These are phyloP conservation scores for Hypoxylon rickii DNA, from an alignment of 495 filamentous ascomycete species.

Conservation along the genomic window DNA sequence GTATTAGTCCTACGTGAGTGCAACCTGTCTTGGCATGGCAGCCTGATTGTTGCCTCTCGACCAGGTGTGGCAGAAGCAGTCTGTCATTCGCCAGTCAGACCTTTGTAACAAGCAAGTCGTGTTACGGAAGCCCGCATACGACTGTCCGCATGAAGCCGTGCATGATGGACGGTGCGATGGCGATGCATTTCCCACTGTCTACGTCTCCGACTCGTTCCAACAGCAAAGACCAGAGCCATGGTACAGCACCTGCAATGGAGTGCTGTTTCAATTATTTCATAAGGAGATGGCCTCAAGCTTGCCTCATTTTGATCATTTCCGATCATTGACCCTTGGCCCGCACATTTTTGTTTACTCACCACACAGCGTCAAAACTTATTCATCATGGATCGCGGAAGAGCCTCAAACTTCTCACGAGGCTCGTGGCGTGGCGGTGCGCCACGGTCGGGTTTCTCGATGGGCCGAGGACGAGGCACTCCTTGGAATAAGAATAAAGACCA, in stretches of 20 bases:
- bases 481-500: neutral
- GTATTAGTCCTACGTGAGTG: too few species aligned
- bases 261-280: too few species aligned
- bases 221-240: too few species aligned
- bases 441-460: neutral
- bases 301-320: too few species aligned
- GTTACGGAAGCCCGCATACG: constrained; percentile 6
- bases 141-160: neutral
- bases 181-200: neutral
- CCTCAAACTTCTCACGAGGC: constrained; percentile 6
- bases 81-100: neutral
- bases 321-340: too few species aligned
- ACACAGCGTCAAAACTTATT: too few species aligned
- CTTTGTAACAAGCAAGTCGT: neutral
- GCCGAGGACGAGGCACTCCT: neutral
- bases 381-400: constrained; percentile 13
- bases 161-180: neutral
- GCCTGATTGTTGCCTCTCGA: too few species aligned
- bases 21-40: too few species aligned
- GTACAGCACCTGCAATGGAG: too few species aligned
- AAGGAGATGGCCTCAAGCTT: too few species aligned
- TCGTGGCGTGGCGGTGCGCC: neutral
- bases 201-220: too few species aligned
- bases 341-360: too few species aligned
- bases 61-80: neutral